Evolutionary conservation across 176 grass and related monocot genomes (phyloP).

Genomic region (Typha latifolia): DNA sequence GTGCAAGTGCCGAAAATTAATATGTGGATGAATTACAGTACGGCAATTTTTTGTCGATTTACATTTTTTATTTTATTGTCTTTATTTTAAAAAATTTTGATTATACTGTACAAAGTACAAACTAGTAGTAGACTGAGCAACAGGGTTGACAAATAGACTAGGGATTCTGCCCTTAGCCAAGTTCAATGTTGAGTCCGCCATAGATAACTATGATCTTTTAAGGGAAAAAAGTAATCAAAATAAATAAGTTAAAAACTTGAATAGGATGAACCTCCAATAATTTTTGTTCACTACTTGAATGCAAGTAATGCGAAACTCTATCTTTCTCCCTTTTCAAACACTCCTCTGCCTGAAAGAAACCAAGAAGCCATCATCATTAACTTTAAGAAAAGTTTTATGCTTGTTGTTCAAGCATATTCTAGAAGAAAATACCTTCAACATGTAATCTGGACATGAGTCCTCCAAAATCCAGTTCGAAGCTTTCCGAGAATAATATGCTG

Average conservation of each 20-base stretch:
- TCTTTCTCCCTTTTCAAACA: constrained; percentile 84
- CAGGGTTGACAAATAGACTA: too few relatives aligned
- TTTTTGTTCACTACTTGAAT: constrained; percentile 85
- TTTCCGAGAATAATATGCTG: constrained; percentile 74
- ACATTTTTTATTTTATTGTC: too few relatives aligned
- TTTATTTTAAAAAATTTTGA: too few relatives aligned
- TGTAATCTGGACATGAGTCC: constrained; percentile 73
- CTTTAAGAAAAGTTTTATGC: background rate
- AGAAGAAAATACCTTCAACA: constrained; percentile 51
- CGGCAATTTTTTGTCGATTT: too few relatives aligned
- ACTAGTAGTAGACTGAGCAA: too few relatives aligned
- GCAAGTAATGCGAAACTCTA: constrained; percentile 88
- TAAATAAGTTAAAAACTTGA: constrained; percentile 9
- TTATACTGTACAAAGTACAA: too few relatives aligned
- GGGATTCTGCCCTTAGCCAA: too few relatives aligned
- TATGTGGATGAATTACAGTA: too few relatives aligned
- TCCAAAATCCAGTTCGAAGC: constrained; percentile 69
- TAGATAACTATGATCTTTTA: too few relatives aligned
- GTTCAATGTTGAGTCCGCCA: too few relatives aligned
- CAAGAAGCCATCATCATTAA: constrained; percentile 22
- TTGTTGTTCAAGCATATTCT: constrained; percentile 1
- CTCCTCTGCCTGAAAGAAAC: constrained; percentile 63
- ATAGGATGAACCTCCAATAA: constrained; percentile 60
- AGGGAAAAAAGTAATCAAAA: too few relatives aligned
- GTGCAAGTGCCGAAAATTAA: too few relatives aligned